Conservation (phyloP, 164 flowering plant species). For the Nelumbo lutea region DNA sequence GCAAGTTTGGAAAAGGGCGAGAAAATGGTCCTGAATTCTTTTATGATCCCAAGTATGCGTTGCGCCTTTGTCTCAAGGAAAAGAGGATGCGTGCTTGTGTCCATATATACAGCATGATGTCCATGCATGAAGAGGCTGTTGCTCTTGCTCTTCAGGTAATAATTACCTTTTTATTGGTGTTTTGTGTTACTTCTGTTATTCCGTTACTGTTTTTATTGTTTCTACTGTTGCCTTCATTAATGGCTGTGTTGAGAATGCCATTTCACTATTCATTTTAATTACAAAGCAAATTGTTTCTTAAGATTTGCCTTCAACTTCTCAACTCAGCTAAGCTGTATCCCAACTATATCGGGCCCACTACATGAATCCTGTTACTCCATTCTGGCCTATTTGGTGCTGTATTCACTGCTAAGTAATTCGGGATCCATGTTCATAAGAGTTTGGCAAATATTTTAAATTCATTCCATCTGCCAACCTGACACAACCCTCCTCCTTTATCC, state of each 20-base stretch:
- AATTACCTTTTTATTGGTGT: background rate
- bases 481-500: too few species aligned
- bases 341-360: too few species aligned
- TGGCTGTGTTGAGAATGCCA: background rate
- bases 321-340: too few species aligned
- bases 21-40: conserved; percentile 85
- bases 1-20: conserved; percentile 90
- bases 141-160: conserved; percentile 91
- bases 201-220: background rate
- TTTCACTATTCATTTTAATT: background rate
- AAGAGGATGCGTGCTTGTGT: conserved; percentile 97
- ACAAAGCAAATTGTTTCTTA: background rate
- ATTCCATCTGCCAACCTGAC: too few species aligned
- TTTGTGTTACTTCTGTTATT: background rate
- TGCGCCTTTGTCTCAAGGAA: conserved; percentile 91
- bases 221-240: conserved; percentile 1
- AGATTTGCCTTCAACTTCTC: background rate
- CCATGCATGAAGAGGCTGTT: conserved; percentile 99
- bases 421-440: too few species aligned
- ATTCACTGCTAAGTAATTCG: too few species aligned
- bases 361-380: too few species aligned
- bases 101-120: conserved; percentile 99
- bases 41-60: conserved; percentile 96
- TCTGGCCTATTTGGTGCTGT: too few species aligned
- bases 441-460: too few species aligned